Evolutionary conservation across 352 stramenopile species (phyloP), one percentile per base, ranked within the genome.

Genomic region (Phytopythium delawarense): DNA sequence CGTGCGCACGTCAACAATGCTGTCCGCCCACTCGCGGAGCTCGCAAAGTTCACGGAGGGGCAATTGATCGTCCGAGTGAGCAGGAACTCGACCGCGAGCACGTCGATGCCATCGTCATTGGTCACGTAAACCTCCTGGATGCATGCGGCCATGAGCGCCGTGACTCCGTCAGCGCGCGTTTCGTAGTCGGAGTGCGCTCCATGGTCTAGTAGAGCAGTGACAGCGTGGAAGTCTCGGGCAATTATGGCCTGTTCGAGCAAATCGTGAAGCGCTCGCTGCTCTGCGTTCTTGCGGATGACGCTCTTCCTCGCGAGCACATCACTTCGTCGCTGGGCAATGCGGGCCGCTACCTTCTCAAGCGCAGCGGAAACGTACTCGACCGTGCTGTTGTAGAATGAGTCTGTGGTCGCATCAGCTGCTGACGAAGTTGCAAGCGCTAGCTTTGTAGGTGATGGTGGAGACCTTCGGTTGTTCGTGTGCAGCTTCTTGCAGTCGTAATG

Each of bases 161-260:
- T 81, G 25, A 80, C 28, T 2, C 66, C 82, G 6, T 62, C 69
- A 9, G 39, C 15, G 21, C 40, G 63, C 2, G 84, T 91, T 52
- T 88, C 83, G 30, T 88, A 84, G 61, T 94, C 84, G 8, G 79
- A 74, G 37, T 83, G 89, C 4, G 82, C 82, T 7, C 83, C 79
- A 8, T 71, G 64, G 50, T 89, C 79, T n/a, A 91, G 63, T 20
- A 88, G 45, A 7, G 40, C n/a, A 0, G 70, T 66, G 6, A 79
- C 63, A 0, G 13, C 53, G 16, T 59, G 11, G 55, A 90, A 94
- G 61, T 84, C 72, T 0, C 72, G 71, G 5, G 32, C 59, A 2
- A 78, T 21, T 49, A 94, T 89, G 0, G 76, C 68, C 13, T 12
- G 7, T 4, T 90, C 82, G 4, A 94, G 70, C 20, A 53, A 35